Evolutionary conservation across 192 early-diverging fungal species (phyloP).

Genomic region (Coemansia sp.): DNA sequence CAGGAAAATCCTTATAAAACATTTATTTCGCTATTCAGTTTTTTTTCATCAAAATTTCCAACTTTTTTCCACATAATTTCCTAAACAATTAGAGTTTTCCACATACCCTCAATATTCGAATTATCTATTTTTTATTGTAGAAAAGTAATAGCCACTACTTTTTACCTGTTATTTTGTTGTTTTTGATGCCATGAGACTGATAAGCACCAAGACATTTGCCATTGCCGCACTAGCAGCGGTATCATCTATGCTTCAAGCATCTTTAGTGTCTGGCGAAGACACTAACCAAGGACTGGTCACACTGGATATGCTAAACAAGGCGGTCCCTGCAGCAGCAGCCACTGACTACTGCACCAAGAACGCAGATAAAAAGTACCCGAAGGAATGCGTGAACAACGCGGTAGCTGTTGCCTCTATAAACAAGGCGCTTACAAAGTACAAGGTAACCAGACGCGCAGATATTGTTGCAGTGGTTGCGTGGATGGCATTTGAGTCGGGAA

Average conservation of each 20-base stretch:
- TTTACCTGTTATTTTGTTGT: too few species aligned
- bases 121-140: too few species aligned
- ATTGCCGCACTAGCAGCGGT: neutral
- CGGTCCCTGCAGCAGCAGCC: neutral
- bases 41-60: neutral
- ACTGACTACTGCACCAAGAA: neutral
- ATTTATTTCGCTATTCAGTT: too few species aligned
- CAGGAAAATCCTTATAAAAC: too few species aligned
- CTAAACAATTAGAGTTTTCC: too few species aligned
- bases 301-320: neutral
- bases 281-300: neutral
- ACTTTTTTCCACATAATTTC: neutral
- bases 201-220: neutral
- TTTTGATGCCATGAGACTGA: neutral
- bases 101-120: too few species aligned
- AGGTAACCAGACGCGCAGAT: constrained; percentile 23
- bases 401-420: constrained; percentile 25
- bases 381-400: constrained; percentile 26
- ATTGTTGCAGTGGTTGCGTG: constrained; percentile 27
- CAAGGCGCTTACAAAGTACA: constrained; percentile 28
- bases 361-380: neutral
- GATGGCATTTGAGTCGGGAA: constrained; percentile 31
- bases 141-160: too few species aligned
- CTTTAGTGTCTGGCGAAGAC: neutral
- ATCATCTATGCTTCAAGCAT: neutral